Base-by-base conservation (phyloP, 2,329 filamentous ascomycete genomes). In the Rachicladosporium sp. region DNA sequence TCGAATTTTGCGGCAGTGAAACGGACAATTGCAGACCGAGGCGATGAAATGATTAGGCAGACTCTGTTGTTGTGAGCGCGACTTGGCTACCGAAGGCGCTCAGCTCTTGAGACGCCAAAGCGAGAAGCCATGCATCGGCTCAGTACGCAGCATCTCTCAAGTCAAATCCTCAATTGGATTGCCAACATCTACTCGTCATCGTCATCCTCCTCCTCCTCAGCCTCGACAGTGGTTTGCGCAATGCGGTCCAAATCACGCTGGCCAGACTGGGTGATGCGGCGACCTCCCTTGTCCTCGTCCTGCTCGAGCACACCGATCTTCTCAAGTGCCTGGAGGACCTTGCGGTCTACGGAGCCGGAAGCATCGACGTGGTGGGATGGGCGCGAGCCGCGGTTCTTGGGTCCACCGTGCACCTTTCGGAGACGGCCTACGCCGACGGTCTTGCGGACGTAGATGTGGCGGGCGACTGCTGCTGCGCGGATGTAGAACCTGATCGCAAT, bases 391-490 rank as follows among this genome's bases (percentile, higher is more conserved):
- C 91, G 87, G 82, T 96, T 98, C 81, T 93, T 95, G 74, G 51
- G 53, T 50, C 51, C 82, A 60, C 87, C 91, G 79, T 98, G 91
- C 53, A 82, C 83, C 76, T 93, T 94, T 69, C 89, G 83, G 59
- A 98, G 80, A 64, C 91, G 87, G 71, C 91, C 91, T 57, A 98
- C 86, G 77, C 91, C 91, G 65, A 98, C 88, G 50, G 88, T 95
- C 79, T 98, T 98, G 74, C 91, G 84, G 68, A 98, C 77, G 78
- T 98, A 98, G 76, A 98, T 81, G 77, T 96, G 89, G 64, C 88
- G 87, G 62, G 91, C 91, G 65, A 98, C 82, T 54, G 89, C 80
- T 59, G 91, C 91, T 60, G 89, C 88, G 64, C 91, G 88, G 66
- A 80, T 66, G 72, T 82, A 82, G 73, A 76, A 80, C 71, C 71